Evolutionary conservation across 106 monocot species (phyloP).

Genomic region (Gastrodia elata): DNA sequence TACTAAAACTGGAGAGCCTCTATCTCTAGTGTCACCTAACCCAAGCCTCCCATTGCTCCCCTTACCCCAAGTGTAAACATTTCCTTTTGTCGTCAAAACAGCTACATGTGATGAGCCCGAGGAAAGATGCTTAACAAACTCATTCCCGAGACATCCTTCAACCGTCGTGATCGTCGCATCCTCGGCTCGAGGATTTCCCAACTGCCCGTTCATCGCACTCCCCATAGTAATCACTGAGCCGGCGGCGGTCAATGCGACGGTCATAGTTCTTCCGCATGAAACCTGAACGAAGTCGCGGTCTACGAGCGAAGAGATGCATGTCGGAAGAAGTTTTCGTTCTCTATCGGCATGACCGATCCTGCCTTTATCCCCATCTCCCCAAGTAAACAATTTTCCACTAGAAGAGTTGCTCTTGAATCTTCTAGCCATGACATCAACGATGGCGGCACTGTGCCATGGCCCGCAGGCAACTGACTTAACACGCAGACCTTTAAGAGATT

Average conservation of each 20-base stretch:
- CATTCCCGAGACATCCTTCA: constrained; percentile 44
- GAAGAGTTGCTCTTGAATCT: constrained; percentile 25
- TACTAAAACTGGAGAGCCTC: constrained; percentile 38
- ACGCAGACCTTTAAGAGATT: constrained; percentile 32
- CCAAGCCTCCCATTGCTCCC: constrained; percentile 61
- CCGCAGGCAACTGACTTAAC: constrained; percentile 62
- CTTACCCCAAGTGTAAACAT: constrained; percentile 71
- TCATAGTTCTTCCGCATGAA: constrained; percentile 37
- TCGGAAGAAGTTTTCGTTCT: constrained; percentile 38
- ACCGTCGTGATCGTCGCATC: constrained; percentile 30
- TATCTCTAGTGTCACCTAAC: constrained; percentile 48
- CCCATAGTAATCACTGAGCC: constrained; percentile 50
- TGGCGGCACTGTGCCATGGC: constrained; percentile 54
- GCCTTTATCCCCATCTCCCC: constrained; percentile 53
- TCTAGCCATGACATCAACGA: constrained; percentile 31
- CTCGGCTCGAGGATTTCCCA: constrained; percentile 33
- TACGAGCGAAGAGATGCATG: constrained; percentile 41
- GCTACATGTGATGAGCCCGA: constrained; percentile 61
- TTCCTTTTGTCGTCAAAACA: constrained; percentile 41
- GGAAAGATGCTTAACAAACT: constrained; percentile 60
- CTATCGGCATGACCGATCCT: constrained; percentile 39
- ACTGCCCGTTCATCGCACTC: constrained; percentile 25
- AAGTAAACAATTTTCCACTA: constrained; percentile 47
- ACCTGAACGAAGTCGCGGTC: constrained; percentile 53
- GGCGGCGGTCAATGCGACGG: constrained; percentile 36